These are phyloP conservation scores for Pythium rishiriense DNA, from an alignment of 352 stramenopile genomes.

Conservation along the genomic window DNA sequence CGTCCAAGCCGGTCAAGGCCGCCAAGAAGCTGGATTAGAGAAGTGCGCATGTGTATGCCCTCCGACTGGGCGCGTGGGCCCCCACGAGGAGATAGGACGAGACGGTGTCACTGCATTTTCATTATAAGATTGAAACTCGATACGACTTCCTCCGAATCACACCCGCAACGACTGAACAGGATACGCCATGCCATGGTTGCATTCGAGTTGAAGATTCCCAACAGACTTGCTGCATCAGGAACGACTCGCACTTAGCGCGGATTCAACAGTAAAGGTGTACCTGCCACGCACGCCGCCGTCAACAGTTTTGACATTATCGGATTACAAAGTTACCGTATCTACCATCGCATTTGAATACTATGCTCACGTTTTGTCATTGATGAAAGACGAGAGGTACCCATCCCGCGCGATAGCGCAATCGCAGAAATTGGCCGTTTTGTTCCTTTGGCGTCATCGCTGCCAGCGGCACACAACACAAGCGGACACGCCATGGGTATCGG, in stretches of 20 bases:
- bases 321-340: too few species aligned
- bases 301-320: neutral
- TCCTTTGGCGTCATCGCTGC: too few species aligned
- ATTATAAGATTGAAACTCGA: neutral
- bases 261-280: neutral
- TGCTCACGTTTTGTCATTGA: neutral
- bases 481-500: conserved; percentile 27
- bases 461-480: neutral
- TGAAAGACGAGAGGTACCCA: neutral
- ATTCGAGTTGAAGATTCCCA: too few species aligned
- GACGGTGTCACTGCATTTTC: conserved; percentile 7
- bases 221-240: too few species aligned
- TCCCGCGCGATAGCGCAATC: neutral
- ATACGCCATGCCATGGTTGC: neutral
- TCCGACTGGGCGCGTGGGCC: neutral
- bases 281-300: neutral
- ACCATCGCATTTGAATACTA: too few species aligned
- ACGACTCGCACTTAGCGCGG: too few species aligned
- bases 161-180: neutral
- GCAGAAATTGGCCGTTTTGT: neutral
- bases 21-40: conserved; percentile 37
- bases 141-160: neutral
- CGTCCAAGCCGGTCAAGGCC: conserved; percentile 6
- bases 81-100: conserved; percentile 2
- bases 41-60: neutral